Evolutionary conservation across 148 eudicot species (phyloP).

Genomic region (Drosera capensis): DNA sequence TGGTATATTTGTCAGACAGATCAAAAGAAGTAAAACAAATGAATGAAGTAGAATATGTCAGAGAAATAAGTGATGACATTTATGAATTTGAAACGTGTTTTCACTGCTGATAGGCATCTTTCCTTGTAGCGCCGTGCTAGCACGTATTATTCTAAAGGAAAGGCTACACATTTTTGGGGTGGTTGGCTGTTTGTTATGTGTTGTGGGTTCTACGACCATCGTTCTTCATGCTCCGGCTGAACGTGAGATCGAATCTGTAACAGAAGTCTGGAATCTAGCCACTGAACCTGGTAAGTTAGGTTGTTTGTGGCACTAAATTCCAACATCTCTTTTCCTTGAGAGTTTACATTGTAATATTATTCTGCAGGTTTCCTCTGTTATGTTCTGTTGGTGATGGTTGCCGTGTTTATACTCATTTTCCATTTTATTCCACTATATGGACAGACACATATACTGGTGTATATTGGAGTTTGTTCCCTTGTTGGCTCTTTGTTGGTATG

Average conservation of each 20-base stretch:
- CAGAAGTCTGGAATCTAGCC: slow-evolving; percentile 73
- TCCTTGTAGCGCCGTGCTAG: slow-evolving; percentile 56
- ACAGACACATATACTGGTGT: slow-evolving; percentile 66
- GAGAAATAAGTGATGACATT: background rate
- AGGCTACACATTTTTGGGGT: slow-evolving; percentile 61
- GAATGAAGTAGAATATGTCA: too few relatives aligned
- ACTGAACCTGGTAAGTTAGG: slow-evolving; percentile 58
- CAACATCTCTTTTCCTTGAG: background rate
- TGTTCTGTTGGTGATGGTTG: slow-evolving; percentile 39
- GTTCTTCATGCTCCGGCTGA: slow-evolving; percentile 85
- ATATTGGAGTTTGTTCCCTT: slow-evolving; percentile 76
- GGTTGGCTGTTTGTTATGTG: slow-evolving; percentile 70
- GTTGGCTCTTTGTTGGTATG: slow-evolving; percentile 74
- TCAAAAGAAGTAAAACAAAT: background rate
- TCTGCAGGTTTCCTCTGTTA: slow-evolving; percentile 61
- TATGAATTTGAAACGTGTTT: background rate
- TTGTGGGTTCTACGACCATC: slow-evolving; percentile 72
- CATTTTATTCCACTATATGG: slow-evolving; percentile 56
- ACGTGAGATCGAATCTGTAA: slow-evolving; percentile 53
- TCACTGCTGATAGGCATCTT: slow-evolving; percentile 12
- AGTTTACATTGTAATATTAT: slow-evolving; percentile 5
- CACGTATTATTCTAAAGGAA: slow-evolving; percentile 55
- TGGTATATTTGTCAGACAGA: background rate
- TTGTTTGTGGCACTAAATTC: slow-evolving; percentile 4
- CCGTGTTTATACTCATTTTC: slow-evolving; percentile 47